Evolutionary conservation across 2,329 filamentous ascomycete species (phyloP).

Genomic region (Zymoseptoria crescenta): DNA sequence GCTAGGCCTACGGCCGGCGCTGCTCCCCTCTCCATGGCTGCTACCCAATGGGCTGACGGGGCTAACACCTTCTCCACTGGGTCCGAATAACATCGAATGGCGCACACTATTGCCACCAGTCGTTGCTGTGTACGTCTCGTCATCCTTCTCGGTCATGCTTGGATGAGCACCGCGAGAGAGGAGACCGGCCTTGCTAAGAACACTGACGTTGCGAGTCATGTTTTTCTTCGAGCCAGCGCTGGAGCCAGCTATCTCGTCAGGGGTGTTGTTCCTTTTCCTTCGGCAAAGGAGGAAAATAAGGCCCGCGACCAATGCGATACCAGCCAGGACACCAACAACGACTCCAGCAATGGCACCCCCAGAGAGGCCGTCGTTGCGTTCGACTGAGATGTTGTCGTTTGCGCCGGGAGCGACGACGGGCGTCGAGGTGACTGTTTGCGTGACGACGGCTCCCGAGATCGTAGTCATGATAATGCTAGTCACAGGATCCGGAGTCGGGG

Average conservation of each 20-base stretch:
- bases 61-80: conserved; percentile 20
- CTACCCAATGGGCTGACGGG: conserved; percentile 27
- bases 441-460: conserved; percentile 36
- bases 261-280: conserved; percentile 25
- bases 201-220: conserved; percentile 37
- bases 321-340: conserved; percentile 36
- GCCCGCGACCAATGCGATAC: conserved; percentile 31
- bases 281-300: conserved; percentile 35
- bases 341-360: conserved; percentile 37
- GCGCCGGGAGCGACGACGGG: conserved; percentile 21
- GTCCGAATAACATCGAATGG: conserved; percentile 27
- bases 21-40: conserved; percentile 15
- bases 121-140: conserved; percentile 15
- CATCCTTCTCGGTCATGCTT: conserved; percentile 23
- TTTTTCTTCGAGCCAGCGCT: conserved; percentile 11
- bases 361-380: conserved; percentile 25
- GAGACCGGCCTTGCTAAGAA: conserved; percentile 42
- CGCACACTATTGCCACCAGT: conserved; percentile 25
- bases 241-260: conserved; percentile 8
- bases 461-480: conserved; percentile 35
- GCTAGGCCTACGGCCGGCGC: conserved; percentile 31
- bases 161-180: conserved; percentile 24
- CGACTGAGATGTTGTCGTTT: conserved; percentile 12
- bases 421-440: conserved; percentile 38
- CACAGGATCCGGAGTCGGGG: conserved; percentile 23